These are phyloP conservation scores for Euphorbia schlechtendalii DNA, from an alignment of 441 rosid genomes.

Conservation along the genomic window DNA sequence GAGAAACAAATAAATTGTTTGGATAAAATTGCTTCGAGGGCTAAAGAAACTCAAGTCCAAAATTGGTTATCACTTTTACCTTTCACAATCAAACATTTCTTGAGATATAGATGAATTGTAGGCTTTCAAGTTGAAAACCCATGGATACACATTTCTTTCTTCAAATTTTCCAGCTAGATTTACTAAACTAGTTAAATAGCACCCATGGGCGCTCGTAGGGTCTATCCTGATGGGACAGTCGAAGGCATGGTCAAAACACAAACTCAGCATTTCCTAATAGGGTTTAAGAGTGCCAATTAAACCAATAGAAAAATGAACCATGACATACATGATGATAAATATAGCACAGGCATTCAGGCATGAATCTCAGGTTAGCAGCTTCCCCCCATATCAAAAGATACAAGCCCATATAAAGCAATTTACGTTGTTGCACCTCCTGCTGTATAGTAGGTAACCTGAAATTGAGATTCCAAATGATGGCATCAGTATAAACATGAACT, in stretches of 20 bases:
- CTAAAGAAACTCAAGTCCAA: neutral
- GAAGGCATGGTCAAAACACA: neutral
- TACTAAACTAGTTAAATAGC: neutral
- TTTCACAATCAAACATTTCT: neutral
- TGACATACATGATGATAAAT: constrained; percentile 91
- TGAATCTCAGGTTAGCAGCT: constrained; percentile 96
- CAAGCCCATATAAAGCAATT: constrained; percentile 87
- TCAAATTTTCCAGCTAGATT: constrained; percentile 8
- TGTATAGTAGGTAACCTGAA: constrained; percentile 98
- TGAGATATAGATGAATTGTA: neutral
- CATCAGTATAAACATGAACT: neutral
- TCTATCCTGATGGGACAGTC: neutral
- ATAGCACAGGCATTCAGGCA: constrained; percentile 99
- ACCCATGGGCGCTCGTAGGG: neutral
- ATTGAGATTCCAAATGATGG: neutral
- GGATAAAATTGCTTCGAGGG: neutral
- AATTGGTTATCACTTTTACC: neutral
- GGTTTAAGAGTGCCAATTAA: constrained; percentile 2
- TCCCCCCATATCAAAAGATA: constrained; percentile 99
- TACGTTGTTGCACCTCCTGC: constrained; percentile 98
- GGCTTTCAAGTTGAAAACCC: constrained; percentile 1
- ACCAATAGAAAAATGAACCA: constrained; percentile 8
- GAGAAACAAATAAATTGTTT: neutral
- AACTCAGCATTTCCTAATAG: neutral
- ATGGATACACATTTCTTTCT: neutral